phyloP scores from a whole-genome alignment of 2,329 filamentous ascomycete genomes.

The Aspergillaceae sp. region DNA sequence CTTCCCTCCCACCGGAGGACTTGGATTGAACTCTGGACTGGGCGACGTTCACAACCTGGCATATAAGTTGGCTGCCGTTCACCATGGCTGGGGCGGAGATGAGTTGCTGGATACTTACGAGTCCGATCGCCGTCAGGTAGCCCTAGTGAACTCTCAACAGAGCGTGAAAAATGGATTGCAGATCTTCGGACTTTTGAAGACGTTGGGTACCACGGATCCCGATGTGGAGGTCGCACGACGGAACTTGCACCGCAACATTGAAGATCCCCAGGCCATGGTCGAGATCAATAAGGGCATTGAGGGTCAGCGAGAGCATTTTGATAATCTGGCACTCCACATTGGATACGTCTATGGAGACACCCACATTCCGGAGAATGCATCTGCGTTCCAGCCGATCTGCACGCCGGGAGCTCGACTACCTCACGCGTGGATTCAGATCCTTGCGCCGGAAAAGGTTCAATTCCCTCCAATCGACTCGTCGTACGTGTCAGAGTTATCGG shows the following conservation, averaged over 20 bases:
- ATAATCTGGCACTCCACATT: constrained; percentile 38
- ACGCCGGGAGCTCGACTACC: constrained; percentile 32
- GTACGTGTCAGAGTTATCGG: constrained; percentile 26
- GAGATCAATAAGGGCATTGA: constrained; percentile 20
- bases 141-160: constrained; percentile 33
- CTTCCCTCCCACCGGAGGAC: constrained; percentile 45
- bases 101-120: constrained; percentile 31
- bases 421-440: constrained; percentile 31
- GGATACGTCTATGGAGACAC: constrained; percentile 36
- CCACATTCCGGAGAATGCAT: constrained; percentile 29
- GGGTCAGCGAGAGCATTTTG: constrained; percentile 35
- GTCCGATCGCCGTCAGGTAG: constrained; percentile 31
- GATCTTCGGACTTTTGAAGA: constrained; percentile 36
- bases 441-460: background rate
- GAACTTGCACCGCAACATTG: constrained; percentile 22
- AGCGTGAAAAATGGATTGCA: constrained; percentile 39
- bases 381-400: constrained; percentile 30
- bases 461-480: constrained; percentile 24
- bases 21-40: constrained; percentile 48
- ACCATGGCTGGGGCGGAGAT: constrained; percentile 20
- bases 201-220: constrained; percentile 26
- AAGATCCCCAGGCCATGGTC: constrained; percentile 14
- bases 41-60: constrained; percentile 45
- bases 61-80: constrained; percentile 32
- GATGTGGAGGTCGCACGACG: constrained; percentile 16